Evolutionary conservation across 306 rosid genomes (phyloP), one percentile per base, ranked within the genome.

Genomic region (Castanea sativa): DNA sequence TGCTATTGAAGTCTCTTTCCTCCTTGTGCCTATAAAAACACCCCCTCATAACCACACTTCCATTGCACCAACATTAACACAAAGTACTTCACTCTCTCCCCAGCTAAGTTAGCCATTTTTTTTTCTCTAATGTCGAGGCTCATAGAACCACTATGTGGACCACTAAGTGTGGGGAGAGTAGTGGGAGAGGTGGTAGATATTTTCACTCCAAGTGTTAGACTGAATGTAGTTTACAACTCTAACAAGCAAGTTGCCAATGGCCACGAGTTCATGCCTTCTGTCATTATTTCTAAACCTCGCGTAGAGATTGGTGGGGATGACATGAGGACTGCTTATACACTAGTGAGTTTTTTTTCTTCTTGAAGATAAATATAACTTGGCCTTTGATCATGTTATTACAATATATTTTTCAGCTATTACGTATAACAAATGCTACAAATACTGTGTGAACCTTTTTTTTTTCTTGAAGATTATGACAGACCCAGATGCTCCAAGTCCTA

Each of bases 401-500:
- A 30, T 30, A 18, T 55, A 11, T 55, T 73, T 60, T 71, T 76
- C 19, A 25, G 38, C 69, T 63, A 63, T 14, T 27, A 23, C 8
- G 15, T 25, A 63, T 63, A 18, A 7, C 23, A 35, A 51, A 8
- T 64, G 21, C 55, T 75, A 76, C 74, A 76, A 63, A 75, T 69
- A 59, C 27, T 33, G 0, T 65, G 41, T 82, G 53, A 49, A 49
- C 16, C n/a, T n/a, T 45, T 43, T 71, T 53, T 41, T 33, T 12
- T 58, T 7, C 5, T 33, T 83, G 83, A 43, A 95, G 99, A 79
- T 92, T 78, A 92, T 94, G 99, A 89, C 97, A 3, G 97, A 94
- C 72, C 99, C 99, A 27, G 99, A 94, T 87, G 96, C 93, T 80
- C 97, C 99, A 80, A 89, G 95, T 83, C 99, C 99, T 49, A 94